Percentiles rank a stretch among this genome's conserved stretches.
Conservation (phyloP, 1,284 basidiomycete species). For the Entoloma clypeatum region DNA sequence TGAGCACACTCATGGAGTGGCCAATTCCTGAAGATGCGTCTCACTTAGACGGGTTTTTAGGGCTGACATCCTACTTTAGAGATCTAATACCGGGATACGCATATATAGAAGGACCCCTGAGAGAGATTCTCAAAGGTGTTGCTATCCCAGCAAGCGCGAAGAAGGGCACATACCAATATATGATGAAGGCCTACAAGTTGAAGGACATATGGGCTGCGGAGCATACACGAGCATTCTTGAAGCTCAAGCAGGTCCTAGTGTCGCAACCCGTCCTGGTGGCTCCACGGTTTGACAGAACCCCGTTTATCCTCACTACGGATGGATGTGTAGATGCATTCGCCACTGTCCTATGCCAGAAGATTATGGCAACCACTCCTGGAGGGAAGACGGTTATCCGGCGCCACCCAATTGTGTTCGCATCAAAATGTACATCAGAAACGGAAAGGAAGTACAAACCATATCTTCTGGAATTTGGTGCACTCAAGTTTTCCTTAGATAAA, state of each 20-base stretch:
- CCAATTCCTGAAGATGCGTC: conserved; percentile 24
- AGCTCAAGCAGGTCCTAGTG: conserved; percentile 26
- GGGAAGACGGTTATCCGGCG: conserved; percentile 19
- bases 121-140: conserved; percentile 23
- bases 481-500: conserved; percentile 29
- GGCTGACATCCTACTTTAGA: conserved; percentile 25
- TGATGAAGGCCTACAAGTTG: conserved; percentile 21
- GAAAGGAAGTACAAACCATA: conserved; percentile 33
- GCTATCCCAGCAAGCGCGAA: conserved; percentile 20
- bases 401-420: conserved; percentile 29
- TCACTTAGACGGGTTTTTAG: conserved; percentile 25
- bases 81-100: conserved; percentile 23
- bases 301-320: conserved; percentile 35
- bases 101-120: conserved; percentile 22
- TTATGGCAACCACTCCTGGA: conserved; percentile 19
- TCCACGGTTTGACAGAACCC: conserved; percentile 28
- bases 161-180: conserved; percentile 22
- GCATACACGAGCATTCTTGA: conserved; percentile 28
- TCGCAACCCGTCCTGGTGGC: conserved; percentile 27
- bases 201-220: conserved; percentile 23
- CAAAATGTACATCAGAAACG: conserved; percentile 27
- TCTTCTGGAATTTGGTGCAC: conserved; percentile 30
- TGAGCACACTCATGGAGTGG: conserved; percentile 35
- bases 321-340: conserved; percentile 32
- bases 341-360: conserved; percentile 26